Evolutionary conservation across 306 rosid genomes (phyloP), one percentile per base, ranked within the genome.

Genomic region (Canavalia ensiformis): DNA sequence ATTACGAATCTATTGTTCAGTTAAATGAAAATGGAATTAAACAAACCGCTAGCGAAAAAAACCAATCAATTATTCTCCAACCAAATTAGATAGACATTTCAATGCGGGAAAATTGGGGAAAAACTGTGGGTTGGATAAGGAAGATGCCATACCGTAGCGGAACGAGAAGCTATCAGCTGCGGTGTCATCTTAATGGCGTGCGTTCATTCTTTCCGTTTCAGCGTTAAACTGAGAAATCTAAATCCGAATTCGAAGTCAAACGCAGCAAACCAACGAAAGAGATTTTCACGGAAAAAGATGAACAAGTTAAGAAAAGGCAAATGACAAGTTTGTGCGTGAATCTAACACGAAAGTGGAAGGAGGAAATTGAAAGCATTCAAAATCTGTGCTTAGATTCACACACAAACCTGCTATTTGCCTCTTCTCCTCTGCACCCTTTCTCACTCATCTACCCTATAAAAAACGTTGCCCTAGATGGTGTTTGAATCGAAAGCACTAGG

Each of bases 241-340:
- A 52, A 30, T n/a, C 9, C 2, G 18, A 51, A 59, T 3, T 39
- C 13, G 68, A 30, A 33, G 42, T 10, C 2, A 51, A 78, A 67
- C n/a, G 8, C 13, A 56, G 3, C 12, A 29, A 31, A 18, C 18
- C 1, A 57, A 18, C 25, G 25, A 18, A 54, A 31, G 0, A 0
- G 54, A 1, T 50, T 33, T 4, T 2, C 6, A 1, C 5, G 3
- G 11, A 33, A 49, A 47, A 37, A 6, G 13, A 4, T 7, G 12
- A 3, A 12, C 6, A n/a, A 1, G 6, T 0, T 11, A 44, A 70
- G 63, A 18, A 51, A 34, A 70, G 62, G 46, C 4, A 56, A 5
- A 78, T 78, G n/a, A 50, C 83, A 35, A 84, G 81, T 78, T 78
- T 84, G 87, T 84, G 87, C 87, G 87, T 84, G 87, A 84, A 84